A percentile compares a stretch with the other conserved stretches of the same genome.
These are phyloP conservation scores for Tulasnella sp. DNA, from an alignment of 768 basidiomycete genomes.

Conservation along the genomic window DNA sequence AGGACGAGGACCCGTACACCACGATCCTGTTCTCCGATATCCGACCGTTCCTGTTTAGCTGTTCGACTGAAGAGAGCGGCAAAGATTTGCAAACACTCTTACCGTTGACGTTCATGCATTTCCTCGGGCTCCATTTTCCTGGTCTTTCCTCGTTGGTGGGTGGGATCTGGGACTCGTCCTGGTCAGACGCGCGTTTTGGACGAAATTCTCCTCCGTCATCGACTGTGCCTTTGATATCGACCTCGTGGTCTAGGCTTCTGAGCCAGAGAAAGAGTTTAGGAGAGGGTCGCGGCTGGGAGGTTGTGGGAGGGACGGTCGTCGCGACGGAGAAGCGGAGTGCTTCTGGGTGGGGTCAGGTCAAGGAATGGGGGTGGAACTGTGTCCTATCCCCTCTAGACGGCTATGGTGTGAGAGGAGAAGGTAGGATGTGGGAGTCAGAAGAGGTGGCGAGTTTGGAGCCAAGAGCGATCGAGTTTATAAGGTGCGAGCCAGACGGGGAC, in stretches of 20 bases:
- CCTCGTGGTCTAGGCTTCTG: slow-evolving; percentile 30
- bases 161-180: background rate
- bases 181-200: slow-evolving; percentile 21
- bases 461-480: slow-evolving; percentile 29
- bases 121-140: slow-evolving; percentile 61
- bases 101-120: slow-evolving; percentile 37
- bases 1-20: slow-evolving; percentile 56
- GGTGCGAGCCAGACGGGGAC: slow-evolving; percentile 18
- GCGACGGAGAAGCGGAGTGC: slow-evolving; percentile 53
- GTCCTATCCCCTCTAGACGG: slow-evolving; percentile 41
- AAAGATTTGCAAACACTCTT: slow-evolving; percentile 39
- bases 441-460: slow-evolving; percentile 44
- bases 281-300: background rate
- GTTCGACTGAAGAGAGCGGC: slow-evolving; percentile 27
- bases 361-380: slow-evolving; percentile 48
- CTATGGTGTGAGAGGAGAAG: slow-evolving; percentile 32
- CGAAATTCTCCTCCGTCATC: slow-evolving; percentile 34
- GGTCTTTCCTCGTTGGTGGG: slow-evolving; percentile 36
- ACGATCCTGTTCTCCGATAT: slow-evolving; percentile 66
- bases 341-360: slow-evolving; percentile 56
- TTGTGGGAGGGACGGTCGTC: slow-evolving; percentile 48
- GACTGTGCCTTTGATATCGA: slow-evolving; percentile 45
- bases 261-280: background rate
- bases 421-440: slow-evolving; percentile 33
- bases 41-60: slow-evolving; percentile 39